Evolutionary conservation across 768 basidiomycete genomes (phyloP).

Genomic region (Suillus cothurnatus): DNA sequence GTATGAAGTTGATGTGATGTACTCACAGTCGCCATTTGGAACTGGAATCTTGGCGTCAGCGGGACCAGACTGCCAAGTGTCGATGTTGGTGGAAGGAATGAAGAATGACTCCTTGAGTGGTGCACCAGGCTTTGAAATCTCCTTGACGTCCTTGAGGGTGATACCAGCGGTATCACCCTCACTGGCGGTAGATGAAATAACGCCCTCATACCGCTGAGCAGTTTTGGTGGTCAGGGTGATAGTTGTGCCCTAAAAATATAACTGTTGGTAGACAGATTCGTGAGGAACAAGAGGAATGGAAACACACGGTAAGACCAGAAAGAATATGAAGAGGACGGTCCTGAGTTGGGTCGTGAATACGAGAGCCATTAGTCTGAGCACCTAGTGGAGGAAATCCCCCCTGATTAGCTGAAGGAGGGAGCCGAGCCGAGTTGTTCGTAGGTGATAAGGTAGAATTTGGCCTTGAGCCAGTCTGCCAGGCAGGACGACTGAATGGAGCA

Average conservation of each 20-base stretch:
- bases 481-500: slow-evolving; percentile 40
- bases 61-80: slow-evolving; percentile 71
- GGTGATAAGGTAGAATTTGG: slow-evolving; percentile 75
- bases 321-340: slow-evolving; percentile 67
- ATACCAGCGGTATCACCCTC: slow-evolving; percentile 76
- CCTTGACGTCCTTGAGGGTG: slow-evolving; percentile 77
- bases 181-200: slow-evolving; percentile 55
- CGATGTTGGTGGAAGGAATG: slow-evolving; percentile 73
- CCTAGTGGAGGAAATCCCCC: slow-evolving; percentile 46
- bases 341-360: slow-evolving; percentile 48
- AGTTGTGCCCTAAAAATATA: slow-evolving; percentile 63
- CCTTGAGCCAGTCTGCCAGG: slow-evolving; percentile 66
- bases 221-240: slow-evolving; percentile 77
- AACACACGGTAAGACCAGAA: slow-evolving; percentile 70
- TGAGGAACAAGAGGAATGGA: slow-evolving; percentile 6
- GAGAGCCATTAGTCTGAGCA: slow-evolving; percentile 48
- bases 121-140: slow-evolving; percentile 63
- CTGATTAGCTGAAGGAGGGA: slow-evolving; percentile 39
- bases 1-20: slow-evolving; percentile 1
- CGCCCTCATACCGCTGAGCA: slow-evolving; percentile 72
- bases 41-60: slow-evolving; percentile 57
- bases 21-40: slow-evolving; percentile 74
- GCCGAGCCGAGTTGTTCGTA: slow-evolving; percentile 40
- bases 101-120: slow-evolving; percentile 73
- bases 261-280: slow-evolving; percentile 18